Conservation (phyloP, 257 asterid genomes). For the Asclepias syriaca region DNA sequence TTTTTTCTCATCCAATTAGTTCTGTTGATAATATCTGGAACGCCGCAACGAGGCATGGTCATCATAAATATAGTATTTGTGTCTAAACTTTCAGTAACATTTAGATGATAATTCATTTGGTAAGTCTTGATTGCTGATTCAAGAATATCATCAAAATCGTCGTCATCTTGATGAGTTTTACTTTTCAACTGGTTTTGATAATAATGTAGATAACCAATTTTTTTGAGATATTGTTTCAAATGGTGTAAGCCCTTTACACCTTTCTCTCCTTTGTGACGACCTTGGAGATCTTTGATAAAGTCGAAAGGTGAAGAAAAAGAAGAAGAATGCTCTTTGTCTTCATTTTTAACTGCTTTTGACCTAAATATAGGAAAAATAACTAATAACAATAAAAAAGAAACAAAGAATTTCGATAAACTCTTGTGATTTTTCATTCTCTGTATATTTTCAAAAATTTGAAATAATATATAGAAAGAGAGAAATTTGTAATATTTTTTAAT, state of each 20-base stretch:
- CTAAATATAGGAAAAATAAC: background rate
- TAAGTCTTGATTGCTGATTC: background rate
- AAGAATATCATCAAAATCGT: background rate
- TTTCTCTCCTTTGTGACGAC: background rate
- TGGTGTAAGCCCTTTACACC: background rate
- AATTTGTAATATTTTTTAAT: too few relatives aligned
- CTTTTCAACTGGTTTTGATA: background rate
- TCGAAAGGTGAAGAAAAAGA: background rate
- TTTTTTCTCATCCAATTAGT: constrained; percentile 20
- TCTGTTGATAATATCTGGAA: constrained; percentile 29
- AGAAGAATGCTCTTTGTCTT: background rate
- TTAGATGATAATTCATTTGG: constrained; percentile 16
- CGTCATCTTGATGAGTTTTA: background rate
- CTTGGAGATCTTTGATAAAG: background rate
- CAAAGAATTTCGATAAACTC: background rate
- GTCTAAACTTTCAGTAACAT: constrained; percentile 25
- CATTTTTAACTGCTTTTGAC: background rate
- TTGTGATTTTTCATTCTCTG: too few relatives aligned
- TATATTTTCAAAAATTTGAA: background rate
- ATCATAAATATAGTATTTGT: constrained; percentile 19
- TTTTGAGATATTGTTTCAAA: background rate
- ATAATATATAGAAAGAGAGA: too few relatives aligned
- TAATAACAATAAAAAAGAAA: too few relatives aligned
- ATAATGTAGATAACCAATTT: background rate
- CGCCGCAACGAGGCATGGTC: constrained; percentile 34